Base-by-base conservation (phyloP, 1,284 basidiomycete species). In the Coniferiporia weirii region DNA sequence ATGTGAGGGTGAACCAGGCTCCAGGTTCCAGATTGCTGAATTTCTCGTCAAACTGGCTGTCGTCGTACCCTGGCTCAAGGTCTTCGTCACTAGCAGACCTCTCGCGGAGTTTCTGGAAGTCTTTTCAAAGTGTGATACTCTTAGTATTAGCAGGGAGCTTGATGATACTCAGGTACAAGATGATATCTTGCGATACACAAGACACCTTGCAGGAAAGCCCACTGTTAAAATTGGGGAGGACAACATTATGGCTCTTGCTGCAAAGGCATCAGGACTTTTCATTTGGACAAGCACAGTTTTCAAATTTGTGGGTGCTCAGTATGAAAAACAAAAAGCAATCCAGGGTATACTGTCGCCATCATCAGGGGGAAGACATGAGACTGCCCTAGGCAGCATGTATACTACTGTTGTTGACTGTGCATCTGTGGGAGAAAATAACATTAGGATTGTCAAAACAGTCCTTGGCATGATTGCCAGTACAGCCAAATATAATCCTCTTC, bases 201-300 rank as follows among this genome's bases (percentile, higher is more conserved):
- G 34, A 3, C 38, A 40, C 15, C 15, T 10, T 40, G 38, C 38
- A 40, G 38, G 15, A 40, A 40, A 9, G 2, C 38, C 8, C 38
- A 2, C 2, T 10, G 15, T 34, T 2, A 1, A 27, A 7, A 20
- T 20, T n/a, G 13, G 15, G 1, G 32, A 55, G 2, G 53, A 46
- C 6, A 61, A 68, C n/a, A 43, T 68, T 10, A 61, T 64, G 9
- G 46, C 27, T 35, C 61, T 70, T 27, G 65, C 66, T n/a, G 35
- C 63, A 22, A 69, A 63, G 40, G 61, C 68, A 2, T 59, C 63
- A 13, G 66, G 67, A 1, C 59, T 69, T 15, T 70, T 70, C 46
- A 70, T 70, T 17, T 70, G 68, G 52, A 64, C 67, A 7, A 56
- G 60, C 19, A 70, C 68, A 1, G 67, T 69, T 43, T 59, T 70